These are phyloP conservation scores for Phytopythium chamaehyphon DNA, from an alignment of 352 stramenopile species.

Conservation along the genomic window DNA sequence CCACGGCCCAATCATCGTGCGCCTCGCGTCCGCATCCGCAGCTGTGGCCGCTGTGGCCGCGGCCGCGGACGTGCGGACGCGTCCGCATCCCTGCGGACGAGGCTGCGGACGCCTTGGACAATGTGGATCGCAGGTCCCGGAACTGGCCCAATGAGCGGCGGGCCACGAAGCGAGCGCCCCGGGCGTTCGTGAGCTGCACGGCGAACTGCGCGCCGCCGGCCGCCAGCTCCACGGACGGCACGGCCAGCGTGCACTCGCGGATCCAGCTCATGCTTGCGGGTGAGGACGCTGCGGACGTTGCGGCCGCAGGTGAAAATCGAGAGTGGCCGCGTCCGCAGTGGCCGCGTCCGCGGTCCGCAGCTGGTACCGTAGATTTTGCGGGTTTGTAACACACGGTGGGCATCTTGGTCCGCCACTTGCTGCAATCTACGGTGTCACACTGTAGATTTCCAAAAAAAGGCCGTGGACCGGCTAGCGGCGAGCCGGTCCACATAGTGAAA, in stretches of 20 bases:
- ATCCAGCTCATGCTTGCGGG: slow-evolving; percentile 31
- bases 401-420: slow-evolving; percentile 3
- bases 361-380: not conserved
- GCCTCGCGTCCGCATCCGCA: not conserved
- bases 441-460: too few relatives aligned
- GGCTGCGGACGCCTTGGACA: slow-evolving; percentile 9
- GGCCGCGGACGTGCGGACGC: not conserved
- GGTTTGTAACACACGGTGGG: slow-evolving; percentile 3
- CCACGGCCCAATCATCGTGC: slow-evolving; percentile 2
- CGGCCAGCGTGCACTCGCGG: slow-evolving; percentile 21
- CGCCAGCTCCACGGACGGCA: slow-evolving; percentile 29
- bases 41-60: too few relatives aligned
- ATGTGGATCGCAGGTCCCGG: slow-evolving; percentile 45
- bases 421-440: not conserved
- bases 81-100: not conserved
- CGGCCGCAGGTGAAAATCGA: not conserved
- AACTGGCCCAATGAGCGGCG: slow-evolving; percentile 57
- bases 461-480: too few relatives aligned
- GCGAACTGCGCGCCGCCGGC: slow-evolving; percentile 23
- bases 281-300: not conserved
- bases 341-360: not conserved
- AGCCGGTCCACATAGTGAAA: too few relatives aligned
- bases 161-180: slow-evolving; percentile 21
- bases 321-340: not conserved
- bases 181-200: slow-evolving; percentile 22